phyloP scores from a whole-genome alignment of 2,329 filamentous ascomycete genomes.

The Colletotrichum sp. region DNA sequence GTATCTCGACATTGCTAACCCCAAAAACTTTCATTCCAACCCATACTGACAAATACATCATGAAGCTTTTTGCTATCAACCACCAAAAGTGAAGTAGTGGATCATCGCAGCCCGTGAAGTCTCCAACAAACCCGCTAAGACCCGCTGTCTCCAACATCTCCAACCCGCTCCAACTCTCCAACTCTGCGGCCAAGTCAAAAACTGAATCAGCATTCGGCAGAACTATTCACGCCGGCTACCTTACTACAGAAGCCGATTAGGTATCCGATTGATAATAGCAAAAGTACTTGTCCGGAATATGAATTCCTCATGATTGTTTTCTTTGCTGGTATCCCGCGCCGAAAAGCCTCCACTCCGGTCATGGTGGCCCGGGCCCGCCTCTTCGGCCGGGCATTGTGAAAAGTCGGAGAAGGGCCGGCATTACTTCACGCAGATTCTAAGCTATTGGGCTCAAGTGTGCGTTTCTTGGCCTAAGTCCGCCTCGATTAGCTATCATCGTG shows the following conservation, averaged over 20 bases:
- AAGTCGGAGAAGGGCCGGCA: neutral
- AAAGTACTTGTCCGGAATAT: neutral
- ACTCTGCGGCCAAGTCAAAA: neutral
- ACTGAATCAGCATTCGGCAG: neutral
- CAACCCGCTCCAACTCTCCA: neutral
- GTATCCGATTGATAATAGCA: neutral
- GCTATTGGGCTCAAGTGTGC: accelerated
- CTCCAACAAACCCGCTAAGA: neutral
- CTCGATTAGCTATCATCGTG: neutral
- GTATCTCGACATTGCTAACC: neutral
- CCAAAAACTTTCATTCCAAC: accelerated
- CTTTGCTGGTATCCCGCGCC: neutral
- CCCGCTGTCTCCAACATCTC: neutral
- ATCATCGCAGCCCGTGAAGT: neutral
- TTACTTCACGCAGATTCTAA: neutral
- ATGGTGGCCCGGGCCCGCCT: neutral
- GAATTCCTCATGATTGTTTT: neutral
- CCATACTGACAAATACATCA: neutral
- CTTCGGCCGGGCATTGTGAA: neutral
- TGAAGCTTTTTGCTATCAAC: neutral
- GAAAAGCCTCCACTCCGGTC: neutral
- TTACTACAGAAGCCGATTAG: neutral
- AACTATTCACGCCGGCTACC: neutral
- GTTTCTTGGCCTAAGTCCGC: neutral
- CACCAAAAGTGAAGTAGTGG: neutral